Conservation (phyloP, 2,329 filamentous ascomycete species). For the Sporothrix pallida region DNA sequence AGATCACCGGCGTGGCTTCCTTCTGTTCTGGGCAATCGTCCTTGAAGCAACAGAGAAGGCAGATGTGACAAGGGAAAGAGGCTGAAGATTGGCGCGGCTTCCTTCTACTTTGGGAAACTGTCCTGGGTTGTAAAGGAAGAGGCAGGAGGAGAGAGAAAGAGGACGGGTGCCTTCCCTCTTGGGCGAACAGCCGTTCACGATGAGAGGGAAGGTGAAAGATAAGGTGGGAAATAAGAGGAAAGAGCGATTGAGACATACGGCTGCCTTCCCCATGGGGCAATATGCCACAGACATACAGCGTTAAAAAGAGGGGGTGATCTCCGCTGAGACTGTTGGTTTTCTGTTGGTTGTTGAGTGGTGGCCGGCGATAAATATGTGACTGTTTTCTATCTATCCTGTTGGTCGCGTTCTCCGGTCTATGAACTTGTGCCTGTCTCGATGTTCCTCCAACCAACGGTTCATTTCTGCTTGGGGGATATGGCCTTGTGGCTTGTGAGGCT, state of each 20-base stretch:
- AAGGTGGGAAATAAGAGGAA: neutral
- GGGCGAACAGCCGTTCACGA: neutral
- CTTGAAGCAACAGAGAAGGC: too few relatives aligned
- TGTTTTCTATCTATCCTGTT: neutral
- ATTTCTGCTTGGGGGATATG: too few relatives aligned
- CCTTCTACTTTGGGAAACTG: neutral
- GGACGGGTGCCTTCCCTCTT: neutral
- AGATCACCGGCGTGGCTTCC: neutral
- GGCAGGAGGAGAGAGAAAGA: neutral
- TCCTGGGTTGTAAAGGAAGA: neutral
- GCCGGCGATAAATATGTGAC: neutral
- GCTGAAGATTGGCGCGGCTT: neutral
- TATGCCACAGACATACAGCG: neutral
- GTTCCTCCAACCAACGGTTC: too few relatives aligned
- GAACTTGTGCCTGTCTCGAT: neutral
- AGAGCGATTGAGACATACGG: neutral
- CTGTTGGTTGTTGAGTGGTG: neutral
- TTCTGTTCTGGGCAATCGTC: neutral
- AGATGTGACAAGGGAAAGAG: neutral
- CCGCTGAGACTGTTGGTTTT: neutral
- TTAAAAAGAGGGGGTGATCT: neutral
- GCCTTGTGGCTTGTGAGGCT: neutral
- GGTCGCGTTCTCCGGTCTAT: conserved; percentile 2
- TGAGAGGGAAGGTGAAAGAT: neutral
- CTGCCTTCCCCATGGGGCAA: neutral